Evolutionary conservation across 2,329 filamentous ascomycete genomes (phyloP).

Genomic region (Penicillium rolfsii): DNA sequence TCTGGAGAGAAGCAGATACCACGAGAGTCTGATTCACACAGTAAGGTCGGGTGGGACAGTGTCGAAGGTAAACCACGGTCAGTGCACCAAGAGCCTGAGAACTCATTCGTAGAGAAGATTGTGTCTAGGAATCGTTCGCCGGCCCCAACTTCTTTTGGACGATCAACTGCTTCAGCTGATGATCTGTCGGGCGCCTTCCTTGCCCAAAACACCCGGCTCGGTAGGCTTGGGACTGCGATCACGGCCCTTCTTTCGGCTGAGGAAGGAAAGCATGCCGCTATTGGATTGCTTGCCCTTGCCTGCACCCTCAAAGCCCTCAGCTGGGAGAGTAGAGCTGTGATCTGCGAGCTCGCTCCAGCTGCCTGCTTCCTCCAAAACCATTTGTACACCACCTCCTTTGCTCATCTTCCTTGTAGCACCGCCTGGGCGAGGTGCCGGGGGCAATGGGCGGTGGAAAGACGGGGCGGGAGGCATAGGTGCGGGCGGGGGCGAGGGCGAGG

Average conservation of each 20-base stretch:
- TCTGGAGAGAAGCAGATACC: not conserved
- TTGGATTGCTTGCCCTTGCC: conserved; percentile 53
- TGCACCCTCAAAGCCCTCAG: conserved; percentile 59
- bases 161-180: conserved; percentile 59
- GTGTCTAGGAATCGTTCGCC: not conserved
- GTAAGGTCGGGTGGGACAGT: not conserved
- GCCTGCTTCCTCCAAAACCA: conserved; percentile 84
- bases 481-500: conserved; percentile 32
- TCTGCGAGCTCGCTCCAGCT: conserved; percentile 91
- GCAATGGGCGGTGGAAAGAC: conserved; percentile 47
- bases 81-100: not conserved
- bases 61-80: not conserved
- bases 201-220: conserved; percentile 89
- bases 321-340: conserved; percentile 74
- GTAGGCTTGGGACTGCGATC: conserved; percentile 92
- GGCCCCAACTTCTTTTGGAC: not conserved
- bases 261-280: conserved; percentile 85
- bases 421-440: conserved; percentile 51
- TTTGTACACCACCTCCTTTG: conserved; percentile 82
- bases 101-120: not conserved
- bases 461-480: conserved; percentile 29
- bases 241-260: conserved; percentile 85
- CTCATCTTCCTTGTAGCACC: conserved; percentile 72
- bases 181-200: conserved; percentile 86
- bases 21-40: not conserved